These are phyloP conservation scores for Trametes sanguinea DNA, from an alignment of 768 basidiomycete genomes.

Conservation along the genomic window DNA sequence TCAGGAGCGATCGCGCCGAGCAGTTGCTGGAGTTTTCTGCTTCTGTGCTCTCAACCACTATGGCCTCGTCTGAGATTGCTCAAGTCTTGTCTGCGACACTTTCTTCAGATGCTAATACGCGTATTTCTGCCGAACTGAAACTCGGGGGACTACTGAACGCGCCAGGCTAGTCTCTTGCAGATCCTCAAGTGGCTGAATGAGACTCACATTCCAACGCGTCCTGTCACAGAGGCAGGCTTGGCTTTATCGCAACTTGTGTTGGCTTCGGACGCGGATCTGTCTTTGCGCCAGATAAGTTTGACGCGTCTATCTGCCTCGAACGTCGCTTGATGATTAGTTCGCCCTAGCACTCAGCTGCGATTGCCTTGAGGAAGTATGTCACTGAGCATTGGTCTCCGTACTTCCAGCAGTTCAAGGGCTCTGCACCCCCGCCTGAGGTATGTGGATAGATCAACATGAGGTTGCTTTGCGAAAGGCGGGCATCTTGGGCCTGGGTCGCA, in stretches of 20 bases:
- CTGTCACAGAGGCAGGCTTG: slow-evolving; percentile 64
- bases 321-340: slow-evolving; percentile 49
- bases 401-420: slow-evolving; percentile 76
- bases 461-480: too few species aligned
- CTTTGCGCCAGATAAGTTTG: slow-evolving; percentile 84
- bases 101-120: slow-evolving; percentile 65
- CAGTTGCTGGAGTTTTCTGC: not conserved
- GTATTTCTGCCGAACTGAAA: slow-evolving; percentile 79
- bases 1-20: not conserved
- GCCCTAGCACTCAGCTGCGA: slow-evolving; percentile 80
- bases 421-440: slow-evolving; percentile 73
- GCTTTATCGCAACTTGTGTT: slow-evolving; percentile 71
- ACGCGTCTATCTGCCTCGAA: slow-evolving; percentile 24
- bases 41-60: slow-evolving; percentile 6
- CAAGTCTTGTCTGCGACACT: slow-evolving; percentile 71
- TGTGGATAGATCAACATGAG: not conserved
- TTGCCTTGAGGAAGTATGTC: slow-evolving; percentile 86
- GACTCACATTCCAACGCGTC: slow-evolving; percentile 38
- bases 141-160: slow-evolving; percentile 66
- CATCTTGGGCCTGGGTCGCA: too few species aligned
- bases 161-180: slow-evolving; percentile 51
- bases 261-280: slow-evolving; percentile 62
- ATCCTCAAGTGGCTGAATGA: slow-evolving; percentile 1
- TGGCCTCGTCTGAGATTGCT: slow-evolving; percentile 42
- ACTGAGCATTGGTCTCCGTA: slow-evolving; percentile 88